These are phyloP conservation scores for Rhododendron ovatum DNA, from an alignment of 148 eudicot genomes.

Conservation along the genomic window DNA sequence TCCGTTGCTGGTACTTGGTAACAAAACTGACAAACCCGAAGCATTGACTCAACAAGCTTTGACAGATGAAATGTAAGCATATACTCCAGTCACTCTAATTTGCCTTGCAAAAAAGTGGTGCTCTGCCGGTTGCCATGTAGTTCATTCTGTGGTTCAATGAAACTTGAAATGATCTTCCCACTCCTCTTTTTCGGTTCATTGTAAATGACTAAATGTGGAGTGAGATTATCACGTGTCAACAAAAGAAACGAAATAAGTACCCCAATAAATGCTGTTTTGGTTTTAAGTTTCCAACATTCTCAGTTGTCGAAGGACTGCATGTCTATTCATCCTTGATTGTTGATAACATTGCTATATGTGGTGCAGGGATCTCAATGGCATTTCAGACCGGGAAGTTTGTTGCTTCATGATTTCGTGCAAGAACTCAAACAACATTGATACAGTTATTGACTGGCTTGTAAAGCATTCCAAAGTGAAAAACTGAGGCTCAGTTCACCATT, in stretches of 20 bases:
- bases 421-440: slow-evolving; percentile 42
- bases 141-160: background rate
- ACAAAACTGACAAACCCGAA: slow-evolving; percentile 43
- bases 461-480: slow-evolving; percentile 36
- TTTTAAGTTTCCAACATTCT: background rate
- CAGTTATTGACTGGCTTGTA: slow-evolving; percentile 47
- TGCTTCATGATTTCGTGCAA: slow-evolving; percentile 64
- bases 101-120: background rate
- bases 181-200: background rate
- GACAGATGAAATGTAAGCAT: slow-evolving; percentile 41
- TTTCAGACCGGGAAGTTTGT: slow-evolving; percentile 46
- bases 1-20: slow-evolving; percentile 48
- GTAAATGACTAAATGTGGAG: background rate
- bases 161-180: too few species aligned
- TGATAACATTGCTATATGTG: background rate
- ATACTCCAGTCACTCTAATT: background rate
- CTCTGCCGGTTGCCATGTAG: background rate
- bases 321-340: background rate
- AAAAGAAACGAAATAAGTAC: background rate
- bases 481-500: background rate
- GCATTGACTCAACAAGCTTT: slow-evolving; percentile 42
- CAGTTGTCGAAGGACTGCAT: background rate
- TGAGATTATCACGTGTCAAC: background rate
- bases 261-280: background rate
- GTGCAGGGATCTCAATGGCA: slow-evolving; percentile 37